These are phyloP conservation scores for Bipolaris sorokiniana DNA, from an alignment of 2,329 filamentous ascomycete genomes.

Conservation along the genomic window DNA sequence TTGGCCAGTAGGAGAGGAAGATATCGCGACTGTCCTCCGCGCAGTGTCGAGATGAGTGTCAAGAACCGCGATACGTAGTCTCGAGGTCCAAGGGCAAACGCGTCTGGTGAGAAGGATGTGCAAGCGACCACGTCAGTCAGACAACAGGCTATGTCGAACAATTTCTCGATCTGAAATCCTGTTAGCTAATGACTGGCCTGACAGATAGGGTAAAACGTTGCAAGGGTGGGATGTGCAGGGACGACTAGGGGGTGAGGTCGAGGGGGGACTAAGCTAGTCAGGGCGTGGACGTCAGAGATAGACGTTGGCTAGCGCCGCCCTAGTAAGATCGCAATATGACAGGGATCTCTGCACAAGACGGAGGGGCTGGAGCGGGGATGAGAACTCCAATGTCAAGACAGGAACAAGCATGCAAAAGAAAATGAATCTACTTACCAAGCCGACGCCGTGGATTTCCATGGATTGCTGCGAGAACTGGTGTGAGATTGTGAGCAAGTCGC, in stretches of 20 bases:
- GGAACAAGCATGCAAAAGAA: conserved; percentile 19
- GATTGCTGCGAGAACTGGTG: conserved; percentile 73
- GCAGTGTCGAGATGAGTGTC: conserved; percentile 70
- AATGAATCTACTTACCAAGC: conserved; percentile 63
- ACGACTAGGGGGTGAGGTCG: conserved; percentile 10
- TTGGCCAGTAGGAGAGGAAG: conserved; percentile 78
- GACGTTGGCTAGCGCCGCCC: conserved; percentile 34
- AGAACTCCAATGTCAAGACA: conserved; percentile 16
- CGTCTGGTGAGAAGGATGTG: conserved; percentile 60
- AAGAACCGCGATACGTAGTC: conserved; percentile 74
- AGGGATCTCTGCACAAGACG: conserved; percentile 28
- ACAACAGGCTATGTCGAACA: conserved; percentile 77
- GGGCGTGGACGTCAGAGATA: conserved; percentile 35
- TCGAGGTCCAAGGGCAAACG: conserved; percentile 65
- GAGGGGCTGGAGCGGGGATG: conserved; percentile 26
- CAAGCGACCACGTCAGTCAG: conserved; percentile 75
- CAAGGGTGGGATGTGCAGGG: conserved; percentile 20
- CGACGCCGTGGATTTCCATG: conserved; percentile 76
- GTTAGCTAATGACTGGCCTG: conserved; percentile 33
- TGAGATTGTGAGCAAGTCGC: conserved; percentile 66
- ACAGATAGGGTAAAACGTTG: conserved; percentile 25
- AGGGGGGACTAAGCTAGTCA: conserved; percentile 23
- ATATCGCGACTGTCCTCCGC: conserved; percentile 77
- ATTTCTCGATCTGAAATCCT: conserved; percentile 70
- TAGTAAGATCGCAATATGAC: conserved; percentile 30